phyloP scores from a whole-genome alignment of 306 rosid species.

The Calophaca sinica region DNA sequence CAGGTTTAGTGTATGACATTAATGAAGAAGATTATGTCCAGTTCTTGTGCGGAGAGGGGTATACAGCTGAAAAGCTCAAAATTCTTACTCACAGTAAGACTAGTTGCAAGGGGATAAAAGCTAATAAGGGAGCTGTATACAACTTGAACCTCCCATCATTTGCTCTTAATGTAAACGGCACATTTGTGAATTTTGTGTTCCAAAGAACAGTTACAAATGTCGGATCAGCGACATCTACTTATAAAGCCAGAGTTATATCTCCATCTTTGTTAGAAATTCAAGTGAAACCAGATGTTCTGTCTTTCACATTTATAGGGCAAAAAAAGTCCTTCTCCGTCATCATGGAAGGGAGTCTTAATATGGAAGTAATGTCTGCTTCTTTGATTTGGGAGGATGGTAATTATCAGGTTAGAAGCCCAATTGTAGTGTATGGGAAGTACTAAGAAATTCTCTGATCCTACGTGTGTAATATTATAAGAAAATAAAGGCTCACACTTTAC shows the following conservation, averaged over 20 bases:
- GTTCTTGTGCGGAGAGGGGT: conserved; percentile 58
- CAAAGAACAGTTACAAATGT: conserved; percentile 44
- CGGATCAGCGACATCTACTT: conserved; percentile 16
- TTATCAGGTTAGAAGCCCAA: conserved; percentile 53
- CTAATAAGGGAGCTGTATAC: neutral
- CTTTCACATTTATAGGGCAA: conserved; percentile 44
- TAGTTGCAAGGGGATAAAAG: neutral
- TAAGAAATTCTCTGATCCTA: too few relatives aligned
- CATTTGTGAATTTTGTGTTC: neutral
- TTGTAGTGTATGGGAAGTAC: conserved; percentile 29
- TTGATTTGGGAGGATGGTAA: conserved; percentile 51
- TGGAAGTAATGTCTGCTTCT: conserved; percentile 28
- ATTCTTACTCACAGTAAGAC: conserved; percentile 7
- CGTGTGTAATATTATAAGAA: too few relatives aligned
- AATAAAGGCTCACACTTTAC: too few relatives aligned
- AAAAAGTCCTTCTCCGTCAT: conserved; percentile 37
- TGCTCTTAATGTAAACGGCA: conserved; percentile 1
- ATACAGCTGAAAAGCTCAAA: neutral
- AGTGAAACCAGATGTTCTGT: conserved; percentile 46
- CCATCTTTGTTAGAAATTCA: conserved; percentile 35
- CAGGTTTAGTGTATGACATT: conserved; percentile 58
- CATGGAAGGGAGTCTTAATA: conserved; percentile 27
- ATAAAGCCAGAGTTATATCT: conserved; percentile 30
- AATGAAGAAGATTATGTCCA: conserved; percentile 41
- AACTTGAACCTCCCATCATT: conserved; percentile 67